Conservation (phyloP, 805 yeast genomes). For the Starmerella geochares region DNA sequence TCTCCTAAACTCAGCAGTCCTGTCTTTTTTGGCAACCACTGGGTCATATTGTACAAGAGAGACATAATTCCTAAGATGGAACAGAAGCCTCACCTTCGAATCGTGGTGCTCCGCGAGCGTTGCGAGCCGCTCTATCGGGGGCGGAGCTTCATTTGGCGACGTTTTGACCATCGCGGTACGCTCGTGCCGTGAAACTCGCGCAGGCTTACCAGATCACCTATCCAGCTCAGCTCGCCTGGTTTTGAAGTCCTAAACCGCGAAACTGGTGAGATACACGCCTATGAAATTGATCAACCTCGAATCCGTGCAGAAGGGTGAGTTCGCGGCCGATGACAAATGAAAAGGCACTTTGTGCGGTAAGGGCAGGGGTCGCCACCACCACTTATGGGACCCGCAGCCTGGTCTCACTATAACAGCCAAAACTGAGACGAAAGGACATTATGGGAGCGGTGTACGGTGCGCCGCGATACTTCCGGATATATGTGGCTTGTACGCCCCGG, state of each 20-base stretch:
- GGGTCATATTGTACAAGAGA: slow-evolving; percentile 35
- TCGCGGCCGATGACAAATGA: slow-evolving; percentile 10
- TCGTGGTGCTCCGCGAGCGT: slow-evolving; percentile 30
- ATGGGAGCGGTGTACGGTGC: background rate
- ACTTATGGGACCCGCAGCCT: background rate
- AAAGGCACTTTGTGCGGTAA: background rate
- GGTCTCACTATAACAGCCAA: background rate
- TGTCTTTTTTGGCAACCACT: slow-evolving; percentile 30
- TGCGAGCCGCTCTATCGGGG: slow-evolving; percentile 16
- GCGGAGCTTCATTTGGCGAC: background rate
- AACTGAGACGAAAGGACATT: background rate
- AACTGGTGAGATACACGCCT: slow-evolving; percentile 8
- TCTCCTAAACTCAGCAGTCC: slow-evolving; percentile 29
- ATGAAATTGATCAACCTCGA: background rate
- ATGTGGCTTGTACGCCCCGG: too few species aligned
- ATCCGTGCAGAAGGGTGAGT: slow-evolving; percentile 9
- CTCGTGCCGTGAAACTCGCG: background rate
- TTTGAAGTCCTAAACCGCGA: background rate
- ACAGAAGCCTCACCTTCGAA: slow-evolving; percentile 32
- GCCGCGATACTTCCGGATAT: too few species aligned
- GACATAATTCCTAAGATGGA: slow-evolving; percentile 35
- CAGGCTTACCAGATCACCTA: background rate
- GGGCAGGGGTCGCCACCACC: slow-evolving; percentile 9
- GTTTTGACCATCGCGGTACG: slow-evolving; percentile 8
- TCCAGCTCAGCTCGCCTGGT: background rate